Conservation (phyloP, 768 basidiomycete genomes). For the Bullera alba region DNA sequence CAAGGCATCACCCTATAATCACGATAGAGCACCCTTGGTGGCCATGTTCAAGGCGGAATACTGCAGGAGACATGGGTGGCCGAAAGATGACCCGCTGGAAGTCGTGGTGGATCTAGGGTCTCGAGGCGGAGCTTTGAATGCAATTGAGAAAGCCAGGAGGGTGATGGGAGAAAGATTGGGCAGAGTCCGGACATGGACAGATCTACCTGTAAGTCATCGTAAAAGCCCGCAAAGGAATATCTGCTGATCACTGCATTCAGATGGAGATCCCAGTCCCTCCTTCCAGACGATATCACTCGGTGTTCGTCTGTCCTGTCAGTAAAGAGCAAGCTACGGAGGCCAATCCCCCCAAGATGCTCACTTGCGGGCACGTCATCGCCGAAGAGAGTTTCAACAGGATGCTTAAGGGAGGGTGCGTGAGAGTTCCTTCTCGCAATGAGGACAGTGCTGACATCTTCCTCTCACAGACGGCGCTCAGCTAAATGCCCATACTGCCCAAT, state of each 20-base stretch:
- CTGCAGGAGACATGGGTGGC: slow-evolving; percentile 78
- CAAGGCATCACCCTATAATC: not conserved
- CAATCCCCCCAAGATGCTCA: slow-evolving; percentile 98
- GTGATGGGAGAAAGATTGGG: slow-evolving; percentile 90
- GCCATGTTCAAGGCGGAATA: slow-evolving; percentile 82
- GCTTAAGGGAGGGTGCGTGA: slow-evolving; percentile 75
- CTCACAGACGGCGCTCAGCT: not conserved
- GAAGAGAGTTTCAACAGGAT: slow-evolving; percentile 85
- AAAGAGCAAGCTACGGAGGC: slow-evolving; percentile 89
- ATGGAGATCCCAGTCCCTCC: slow-evolving; percentile 86
- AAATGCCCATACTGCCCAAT: not conserved
- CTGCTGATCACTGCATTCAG: slow-evolving; percentile 48
- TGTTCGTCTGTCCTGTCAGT: slow-evolving; percentile 95
- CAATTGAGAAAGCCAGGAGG: slow-evolving; percentile 87
- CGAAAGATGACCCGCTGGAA: slow-evolving; percentile 74
- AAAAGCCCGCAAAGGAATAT: not conserved
- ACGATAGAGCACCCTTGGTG: slow-evolving; percentile 50
- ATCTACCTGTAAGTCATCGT: slow-evolving; percentile 64
- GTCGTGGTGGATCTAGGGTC: slow-evolving; percentile 91
- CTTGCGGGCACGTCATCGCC: slow-evolving; percentile 89
- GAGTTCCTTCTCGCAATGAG: not conserved
- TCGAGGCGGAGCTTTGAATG: slow-evolving; percentile 70
- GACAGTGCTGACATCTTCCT: not conserved
- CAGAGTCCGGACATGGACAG: slow-evolving; percentile 82
- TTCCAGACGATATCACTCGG: slow-evolving; percentile 87